Evolutionary conservation across 371 early-diverging fungal species (phyloP).

Genomic region (Dentiscutata heterogama): DNA sequence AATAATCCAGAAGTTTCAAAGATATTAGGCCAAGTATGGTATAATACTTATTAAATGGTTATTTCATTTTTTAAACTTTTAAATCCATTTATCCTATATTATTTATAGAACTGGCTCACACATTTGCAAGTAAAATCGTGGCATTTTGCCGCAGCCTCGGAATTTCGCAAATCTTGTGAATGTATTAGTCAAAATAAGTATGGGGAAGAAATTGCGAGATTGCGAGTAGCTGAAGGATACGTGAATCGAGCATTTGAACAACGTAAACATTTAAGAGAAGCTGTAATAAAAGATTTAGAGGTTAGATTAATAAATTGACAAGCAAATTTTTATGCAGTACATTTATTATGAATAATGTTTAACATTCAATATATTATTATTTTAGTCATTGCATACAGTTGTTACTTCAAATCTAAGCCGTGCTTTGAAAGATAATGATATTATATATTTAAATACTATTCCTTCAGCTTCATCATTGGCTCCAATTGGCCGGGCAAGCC

Average conservation of each 20-base stretch:
- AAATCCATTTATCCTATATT: conserved; percentile 53
- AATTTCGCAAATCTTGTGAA: conserved; percentile 79
- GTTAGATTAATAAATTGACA: neutral
- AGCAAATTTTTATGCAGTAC: neutral
- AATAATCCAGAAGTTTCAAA: conserved; percentile 54
- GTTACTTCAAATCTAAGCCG: conserved; percentile 68
- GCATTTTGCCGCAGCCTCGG: conserved; percentile 80
- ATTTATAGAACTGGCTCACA: conserved; percentile 62
- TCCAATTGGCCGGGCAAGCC: conserved; percentile 72
- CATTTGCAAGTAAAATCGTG: conserved; percentile 75
- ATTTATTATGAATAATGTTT: conserved; percentile 47
- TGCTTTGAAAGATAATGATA: conserved; percentile 91
- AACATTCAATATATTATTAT: conserved; percentile 5
- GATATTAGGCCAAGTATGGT: conserved; percentile 31
- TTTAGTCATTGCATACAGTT: conserved; percentile 60
- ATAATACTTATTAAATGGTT: conserved; percentile 6
- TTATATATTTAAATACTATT: conserved; percentile 85
- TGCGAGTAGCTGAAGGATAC: conserved; percentile 68
- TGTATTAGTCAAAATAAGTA: conserved; percentile 76
- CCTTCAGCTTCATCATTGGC: conserved; percentile 70
- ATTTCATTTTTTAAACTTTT: neutral
- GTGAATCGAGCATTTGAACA: conserved; percentile 60
- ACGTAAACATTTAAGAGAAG: conserved; percentile 51
- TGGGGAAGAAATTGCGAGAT: conserved; percentile 86
- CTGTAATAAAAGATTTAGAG: conserved; percentile 53